A percentile compares a stretch with the other conserved stretches of the same genome.
Conservation (phyloP, 352 stramenopile genomes). For the Phytophthora cactorum region DNA sequence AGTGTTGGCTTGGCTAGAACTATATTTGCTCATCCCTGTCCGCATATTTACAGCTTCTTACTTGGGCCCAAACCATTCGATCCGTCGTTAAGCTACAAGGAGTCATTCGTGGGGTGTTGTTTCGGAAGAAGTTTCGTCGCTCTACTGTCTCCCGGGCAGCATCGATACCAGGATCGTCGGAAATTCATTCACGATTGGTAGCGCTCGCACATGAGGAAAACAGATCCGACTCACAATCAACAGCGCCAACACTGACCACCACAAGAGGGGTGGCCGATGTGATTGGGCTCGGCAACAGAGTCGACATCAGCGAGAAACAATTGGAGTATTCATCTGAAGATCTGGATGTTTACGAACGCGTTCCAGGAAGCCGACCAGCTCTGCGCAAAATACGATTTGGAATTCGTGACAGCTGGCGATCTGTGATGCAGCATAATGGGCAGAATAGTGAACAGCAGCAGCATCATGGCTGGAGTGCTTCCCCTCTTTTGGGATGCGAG, state of each 20-base stretch:
- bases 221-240: conserved; percentile 6
- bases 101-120: conserved; percentile 8
- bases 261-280: background rate
- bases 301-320: background rate
- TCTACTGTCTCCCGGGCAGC: background rate
- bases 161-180: background rate
- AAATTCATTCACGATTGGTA: background rate
- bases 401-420: conserved; percentile 36
- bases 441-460: background rate
- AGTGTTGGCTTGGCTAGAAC: background rate
- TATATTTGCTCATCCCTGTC: background rate
- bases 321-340: conserved; percentile 1
- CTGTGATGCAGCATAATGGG: background rate
- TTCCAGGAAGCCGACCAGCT: background rate
- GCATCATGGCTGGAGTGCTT: conserved; percentile 1
- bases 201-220: background rate
- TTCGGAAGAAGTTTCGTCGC: conserved; percentile 2
- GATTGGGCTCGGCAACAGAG: background rate
- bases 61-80: conserved; percentile 12
- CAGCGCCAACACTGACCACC: background rate
- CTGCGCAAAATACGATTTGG: conserved; percentile 38
- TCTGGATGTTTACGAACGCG: background rate
- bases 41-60: conserved; percentile 6
- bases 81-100: conserved; percentile 19
- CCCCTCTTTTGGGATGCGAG: conserved; percentile 47